Percentiles rank a stretch among this genome's conserved stretches.
These are phyloP conservation scores for Pleurozium schreberi DNA, from an alignment of 225 moss, liverwort and hornwort species.

Conservation along the genomic window DNA sequence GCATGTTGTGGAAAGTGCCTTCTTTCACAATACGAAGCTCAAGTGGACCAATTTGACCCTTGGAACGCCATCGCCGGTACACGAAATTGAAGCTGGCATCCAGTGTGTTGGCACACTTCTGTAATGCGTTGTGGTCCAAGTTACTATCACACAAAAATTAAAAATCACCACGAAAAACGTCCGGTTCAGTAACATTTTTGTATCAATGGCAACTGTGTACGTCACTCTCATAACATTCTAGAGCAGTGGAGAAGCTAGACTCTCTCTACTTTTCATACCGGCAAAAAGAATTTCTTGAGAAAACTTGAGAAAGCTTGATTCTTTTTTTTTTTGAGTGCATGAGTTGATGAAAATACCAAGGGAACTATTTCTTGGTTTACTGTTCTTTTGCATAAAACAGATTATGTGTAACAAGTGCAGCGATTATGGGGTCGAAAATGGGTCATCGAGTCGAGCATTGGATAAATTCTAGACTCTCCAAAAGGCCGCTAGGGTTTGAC, in stretches of 20 bases:
- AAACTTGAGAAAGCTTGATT: background rate
- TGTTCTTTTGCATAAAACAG: background rate
- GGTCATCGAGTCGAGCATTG: background rate
- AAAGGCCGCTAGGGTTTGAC: no score
- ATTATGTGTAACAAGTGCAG: background rate
- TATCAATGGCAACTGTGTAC: no score
- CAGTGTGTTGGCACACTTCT: slow-evolving; percentile 11
- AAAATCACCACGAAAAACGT: background rate
- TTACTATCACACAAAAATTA: background rate
- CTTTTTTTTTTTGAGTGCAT: background rate
- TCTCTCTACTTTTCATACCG: background rate
- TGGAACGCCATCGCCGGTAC: background rate
- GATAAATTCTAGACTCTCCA: no score
- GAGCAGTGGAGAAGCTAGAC: background rate
- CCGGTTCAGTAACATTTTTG: background rate
- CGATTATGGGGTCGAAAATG: background rate
- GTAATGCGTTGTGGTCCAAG: background rate
- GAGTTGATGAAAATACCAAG: background rate
- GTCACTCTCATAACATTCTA: no score
- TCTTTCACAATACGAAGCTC: slow-evolving; percentile 21
- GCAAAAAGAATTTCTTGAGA: background rate
- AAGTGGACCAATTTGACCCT: slow-evolving; percentile 6
- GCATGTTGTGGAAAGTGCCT: slow-evolving; percentile 5
- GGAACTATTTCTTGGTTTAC: no score
- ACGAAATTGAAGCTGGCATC: background rate